phyloP scores from a whole-genome alignment of 1,284 basidiomycete species.

The Chalciporus piperatoides region DNA sequence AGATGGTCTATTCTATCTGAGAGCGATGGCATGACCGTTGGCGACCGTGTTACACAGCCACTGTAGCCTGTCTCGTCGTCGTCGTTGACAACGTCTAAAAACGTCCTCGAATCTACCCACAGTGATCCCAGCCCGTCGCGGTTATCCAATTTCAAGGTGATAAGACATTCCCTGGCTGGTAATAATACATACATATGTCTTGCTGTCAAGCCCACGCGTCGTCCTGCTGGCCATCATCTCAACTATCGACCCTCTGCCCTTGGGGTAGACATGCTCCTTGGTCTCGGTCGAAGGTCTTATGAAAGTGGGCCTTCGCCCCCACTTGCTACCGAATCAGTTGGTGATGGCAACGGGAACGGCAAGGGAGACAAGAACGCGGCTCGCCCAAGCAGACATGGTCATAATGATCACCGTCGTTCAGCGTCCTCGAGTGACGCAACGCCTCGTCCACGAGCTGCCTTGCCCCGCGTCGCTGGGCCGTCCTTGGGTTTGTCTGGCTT shows the following conservation, averaged over 20 bases:
- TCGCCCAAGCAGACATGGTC: conserved; percentile 9
- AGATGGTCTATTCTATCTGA: conserved; percentile 44
- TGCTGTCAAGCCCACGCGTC: background rate
- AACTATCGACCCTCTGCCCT: background rate
- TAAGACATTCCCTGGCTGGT: conserved; percentile 9
- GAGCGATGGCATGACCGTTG: conserved; percentile 42
- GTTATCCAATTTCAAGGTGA: no score
- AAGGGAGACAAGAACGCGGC: conserved; percentile 6
- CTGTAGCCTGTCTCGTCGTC: background rate
- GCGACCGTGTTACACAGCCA: conserved; percentile 28
- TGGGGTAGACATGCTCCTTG: conserved; percentile 23
- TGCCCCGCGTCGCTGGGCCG: conserved; percentile 15
- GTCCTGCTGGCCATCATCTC: background rate
- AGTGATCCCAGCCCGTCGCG: no score
- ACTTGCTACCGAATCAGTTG: background rate
- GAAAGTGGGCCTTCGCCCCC: conserved; percentile 25
- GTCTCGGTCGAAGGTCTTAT: conserved; percentile 20
- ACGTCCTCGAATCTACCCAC: background rate
- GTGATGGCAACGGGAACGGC: conserved; percentile 8
- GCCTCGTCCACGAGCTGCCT: conserved; percentile 18
- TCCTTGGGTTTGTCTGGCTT: conserved; percentile 18
- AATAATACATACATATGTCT: conserved; percentile 10
- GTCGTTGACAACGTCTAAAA: conserved; percentile 12
- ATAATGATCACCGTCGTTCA: conserved; percentile 27
- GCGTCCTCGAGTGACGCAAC: conserved; percentile 29